Conservation (phyloP, 2,329 filamentous ascomycete genomes). For the Tolypocladium cylindrosporum region DNA sequence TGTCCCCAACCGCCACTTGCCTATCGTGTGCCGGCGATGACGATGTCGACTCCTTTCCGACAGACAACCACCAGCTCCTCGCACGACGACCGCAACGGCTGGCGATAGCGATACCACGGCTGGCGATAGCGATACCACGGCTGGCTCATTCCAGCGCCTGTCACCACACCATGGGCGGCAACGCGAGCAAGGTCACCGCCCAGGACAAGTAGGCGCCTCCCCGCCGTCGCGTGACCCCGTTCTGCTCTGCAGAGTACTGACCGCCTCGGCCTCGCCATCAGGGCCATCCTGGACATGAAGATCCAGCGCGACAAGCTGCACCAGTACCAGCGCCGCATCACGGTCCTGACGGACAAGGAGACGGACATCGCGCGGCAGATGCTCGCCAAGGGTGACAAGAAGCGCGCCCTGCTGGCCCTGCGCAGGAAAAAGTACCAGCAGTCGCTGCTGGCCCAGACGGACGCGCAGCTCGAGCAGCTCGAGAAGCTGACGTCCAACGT, state of each 20-base stretch:
- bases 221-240: not conserved
- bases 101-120: constrained; percentile 1
- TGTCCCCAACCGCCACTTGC: not conserved
- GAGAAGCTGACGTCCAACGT: constrained; percentile 82
- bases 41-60: not conserved
- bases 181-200: constrained; percentile 46
- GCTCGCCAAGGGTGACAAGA: constrained; percentile 69
- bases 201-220: constrained; percentile 67
- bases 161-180: constrained; percentile 39
- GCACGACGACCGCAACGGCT: not conserved
- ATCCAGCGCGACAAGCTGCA: constrained; percentile 94
- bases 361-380: constrained; percentile 78
- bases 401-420: constrained; percentile 74
- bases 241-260: constrained; percentile 2
- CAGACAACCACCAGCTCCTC: not conserved
- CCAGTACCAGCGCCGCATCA: constrained; percentile 89
- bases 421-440: constrained; percentile 97
- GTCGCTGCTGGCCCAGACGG: constrained; percentile 76
- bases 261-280: constrained; percentile 25
- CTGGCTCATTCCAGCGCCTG: not conserved
- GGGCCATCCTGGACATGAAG: constrained; percentile 95
- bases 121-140: not conserved
- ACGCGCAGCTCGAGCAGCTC: constrained; percentile 86
- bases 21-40: not conserved
- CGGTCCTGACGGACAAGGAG: constrained; percentile 75